These are phyloP conservation scores for Mitragyna speciosa DNA, from an alignment of 257 asterid species.

Conservation along the genomic window DNA sequence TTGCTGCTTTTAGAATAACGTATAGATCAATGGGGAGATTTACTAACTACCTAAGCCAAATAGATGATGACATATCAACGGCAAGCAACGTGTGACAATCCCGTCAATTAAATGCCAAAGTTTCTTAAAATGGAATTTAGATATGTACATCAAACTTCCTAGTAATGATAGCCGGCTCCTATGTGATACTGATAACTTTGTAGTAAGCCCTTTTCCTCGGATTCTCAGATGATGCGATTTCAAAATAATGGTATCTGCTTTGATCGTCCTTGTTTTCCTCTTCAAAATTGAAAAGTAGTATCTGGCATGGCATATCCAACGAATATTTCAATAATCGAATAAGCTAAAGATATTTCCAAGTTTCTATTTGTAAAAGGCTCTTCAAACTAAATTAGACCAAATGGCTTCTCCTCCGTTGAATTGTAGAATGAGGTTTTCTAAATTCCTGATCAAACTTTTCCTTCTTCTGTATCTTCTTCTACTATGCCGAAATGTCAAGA, in stretches of 20 bases:
- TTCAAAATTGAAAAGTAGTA: slow-evolving; percentile 32
- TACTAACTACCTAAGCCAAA: not conserved
- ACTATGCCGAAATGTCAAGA: slow-evolving; percentile 8
- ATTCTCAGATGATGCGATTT: slow-evolving; percentile 37
- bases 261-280: slow-evolving; percentile 45
- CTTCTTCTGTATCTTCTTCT: slow-evolving; percentile 30
- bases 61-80: not conserved
- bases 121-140: not conserved
- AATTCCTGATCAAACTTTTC: slow-evolving; percentile 22
- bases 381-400: not conserved
- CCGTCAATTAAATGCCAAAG: not conserved
- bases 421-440: slow-evolving; percentile 32
- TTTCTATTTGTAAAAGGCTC: slow-evolving; percentile 7
- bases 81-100: not conserved
- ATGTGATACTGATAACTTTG: not conserved
- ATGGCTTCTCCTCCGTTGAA: not conserved
- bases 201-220: slow-evolving; percentile 25
- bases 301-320: slow-evolving; percentile 36
- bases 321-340: slow-evolving; percentile 27
- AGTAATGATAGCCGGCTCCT: not conserved
- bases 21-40: not conserved
- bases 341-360: slow-evolving; percentile 1
- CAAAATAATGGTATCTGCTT: not conserved
- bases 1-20: not conserved
- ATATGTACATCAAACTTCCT: not conserved